These are phyloP conservation scores for Glonium stellatum DNA, from an alignment of 495 filamentous ascomycete genomes.

Conservation along the genomic window DNA sequence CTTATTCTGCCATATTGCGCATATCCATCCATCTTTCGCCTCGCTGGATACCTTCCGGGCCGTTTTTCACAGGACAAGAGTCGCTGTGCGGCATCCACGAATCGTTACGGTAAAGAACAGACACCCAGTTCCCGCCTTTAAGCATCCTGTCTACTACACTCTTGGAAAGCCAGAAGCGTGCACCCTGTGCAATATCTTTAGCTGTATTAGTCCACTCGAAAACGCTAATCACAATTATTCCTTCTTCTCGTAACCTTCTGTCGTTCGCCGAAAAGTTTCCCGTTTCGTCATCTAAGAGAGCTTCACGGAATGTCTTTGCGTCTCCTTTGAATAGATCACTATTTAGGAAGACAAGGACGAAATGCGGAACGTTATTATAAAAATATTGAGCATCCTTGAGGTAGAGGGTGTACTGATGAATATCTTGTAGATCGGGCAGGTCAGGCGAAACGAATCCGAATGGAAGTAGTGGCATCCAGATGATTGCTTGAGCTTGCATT, in stretches of 20 bases:
- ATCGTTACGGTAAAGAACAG: neutral
- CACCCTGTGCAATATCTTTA: neutral
- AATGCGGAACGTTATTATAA: neutral
- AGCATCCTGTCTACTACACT: neutral
- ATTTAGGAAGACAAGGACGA: neutral
- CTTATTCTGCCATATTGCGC: too few species aligned
- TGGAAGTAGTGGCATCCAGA: conserved; percentile 32
- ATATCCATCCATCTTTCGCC: neutral
- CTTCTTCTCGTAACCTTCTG: conserved; percentile 17
- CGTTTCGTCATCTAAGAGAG: neutral
- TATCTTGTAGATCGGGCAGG: neutral
- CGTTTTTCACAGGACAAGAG: neutral
- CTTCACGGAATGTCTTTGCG: neutral
- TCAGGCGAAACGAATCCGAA: conserved; percentile 28
- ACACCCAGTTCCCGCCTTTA: neutral
- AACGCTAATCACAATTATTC: conserved; percentile 26
- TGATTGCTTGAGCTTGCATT: conserved; percentile 30
- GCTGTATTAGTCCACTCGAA: conserved; percentile 17
- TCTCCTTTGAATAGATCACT: neutral
- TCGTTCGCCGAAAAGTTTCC: conserved; percentile 22
- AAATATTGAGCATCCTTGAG: neutral
- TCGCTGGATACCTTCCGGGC: neutral
- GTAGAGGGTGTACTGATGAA: neutral
- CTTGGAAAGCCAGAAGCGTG: neutral
- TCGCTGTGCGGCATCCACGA: neutral